Base-by-base conservation (phyloP, 2,329 filamentous ascomycete species). In the Diaporthe sp. region DNA sequence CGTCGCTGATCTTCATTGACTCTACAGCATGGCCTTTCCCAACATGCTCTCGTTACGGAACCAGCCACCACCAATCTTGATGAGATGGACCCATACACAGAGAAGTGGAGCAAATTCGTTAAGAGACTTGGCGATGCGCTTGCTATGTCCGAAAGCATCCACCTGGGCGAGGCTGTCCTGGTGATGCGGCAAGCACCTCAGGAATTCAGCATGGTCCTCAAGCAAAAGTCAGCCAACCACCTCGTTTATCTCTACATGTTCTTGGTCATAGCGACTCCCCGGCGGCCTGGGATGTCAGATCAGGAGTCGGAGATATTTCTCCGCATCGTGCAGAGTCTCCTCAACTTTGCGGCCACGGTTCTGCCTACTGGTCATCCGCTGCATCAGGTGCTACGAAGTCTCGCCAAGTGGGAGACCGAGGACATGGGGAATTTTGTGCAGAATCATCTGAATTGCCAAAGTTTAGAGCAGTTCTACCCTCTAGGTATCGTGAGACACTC, bases 151-250 rank as follows among this genome's bases (percentile, higher is more conserved):
- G 59, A 65, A n/a, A 65, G 27, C 39, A 47, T 65, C 17, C 27
- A 47, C 6, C 56, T 73, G 50, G 25, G n/a, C 30, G 47, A 71
- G 37, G 72, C 58, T 3, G 39, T 66, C 19, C 25, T 65, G 8
- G 47, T 73, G 17, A 71, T 73, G 72, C 72, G 56, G 8, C 66
- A 65, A 42, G 58, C 72, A 6, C 66, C 72, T 0, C 56, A 59
- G 12, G 47, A 73, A 12, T 42, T 73, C 22, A 69, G 50, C 50
- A 32, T 47, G n/a, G 19, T 73, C 27, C 66, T 73, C 27, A 30
- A 70, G 19, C 53, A 39, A 25, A 35, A 51, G 47, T 51, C 72
- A 4, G 22, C 58, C 30, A 61, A 59, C 50, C n/a, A 66, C 15
- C 39, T 73, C 47, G 47, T 47, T 25, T 32, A 13, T 19, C 15